Evolutionary conservation across 805 yeast genomes (phyloP).

Genomic region (Lipomyces sp.): DNA sequence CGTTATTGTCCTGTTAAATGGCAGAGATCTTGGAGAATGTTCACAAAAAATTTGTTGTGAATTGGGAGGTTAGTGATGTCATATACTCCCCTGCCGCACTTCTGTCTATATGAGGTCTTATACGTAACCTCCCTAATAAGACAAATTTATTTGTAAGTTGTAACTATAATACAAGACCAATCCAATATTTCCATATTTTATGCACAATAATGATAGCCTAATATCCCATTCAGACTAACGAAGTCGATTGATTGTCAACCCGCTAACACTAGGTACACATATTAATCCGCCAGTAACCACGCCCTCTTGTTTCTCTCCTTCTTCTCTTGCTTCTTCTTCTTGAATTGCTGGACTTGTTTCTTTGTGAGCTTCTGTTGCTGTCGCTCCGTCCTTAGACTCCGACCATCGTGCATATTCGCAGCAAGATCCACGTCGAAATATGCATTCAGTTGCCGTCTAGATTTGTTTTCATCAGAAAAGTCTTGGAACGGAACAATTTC

Average conservation of each 20-base stretch:
- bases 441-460: slow-evolving; percentile 27
- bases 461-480: slow-evolving; percentile 18
- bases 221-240: neutral
- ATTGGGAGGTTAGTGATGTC: no score
- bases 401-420: slow-evolving; percentile 30
- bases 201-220: neutral
- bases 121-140: no score
- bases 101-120: no score
- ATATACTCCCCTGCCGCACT: no score
- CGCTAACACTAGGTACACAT: neutral
- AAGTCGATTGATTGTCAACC: neutral
- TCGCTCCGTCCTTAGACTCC: slow-evolving; percentile 37
- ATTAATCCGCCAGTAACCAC: slow-evolving; percentile 32
- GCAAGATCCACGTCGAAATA: slow-evolving; percentile 27
- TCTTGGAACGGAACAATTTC: slow-evolving; percentile 30
- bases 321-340: slow-evolving; percentile 34
- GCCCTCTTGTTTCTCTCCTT: slow-evolving; percentile 37
- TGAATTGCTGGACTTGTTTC: slow-evolving; percentile 38
- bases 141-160: neutral
- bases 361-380: slow-evolving; percentile 34
- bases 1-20: neutral
- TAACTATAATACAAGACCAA: slow-evolving; percentile 1
- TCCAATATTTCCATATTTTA: neutral
- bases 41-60: neutral
- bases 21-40: neutral